phyloP scores from a whole-genome alignment of 2,329 filamentous ascomycete species.

The Dactylellina drechsleri region DNA sequence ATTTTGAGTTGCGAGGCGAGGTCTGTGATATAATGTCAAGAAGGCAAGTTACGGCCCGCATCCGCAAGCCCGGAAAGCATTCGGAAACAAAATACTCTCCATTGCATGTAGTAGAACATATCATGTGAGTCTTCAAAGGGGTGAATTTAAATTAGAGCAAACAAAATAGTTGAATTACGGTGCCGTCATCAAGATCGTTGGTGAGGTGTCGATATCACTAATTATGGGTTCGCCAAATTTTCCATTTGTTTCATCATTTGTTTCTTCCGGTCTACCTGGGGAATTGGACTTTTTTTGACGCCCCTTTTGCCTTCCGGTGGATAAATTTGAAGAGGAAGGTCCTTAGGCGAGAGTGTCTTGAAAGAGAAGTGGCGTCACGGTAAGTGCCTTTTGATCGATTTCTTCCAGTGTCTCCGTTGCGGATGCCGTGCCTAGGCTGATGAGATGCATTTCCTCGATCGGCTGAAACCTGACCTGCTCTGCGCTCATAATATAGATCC shows the following conservation, averaged over 20 bases:
- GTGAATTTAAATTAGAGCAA: background rate
- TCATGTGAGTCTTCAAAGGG: slow-evolving; percentile 3
- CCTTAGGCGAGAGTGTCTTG: slow-evolving; percentile 8
- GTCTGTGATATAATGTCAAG: too few relatives aligned
- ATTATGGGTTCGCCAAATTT: slow-evolving; percentile 10
- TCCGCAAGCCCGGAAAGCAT: too few relatives aligned
- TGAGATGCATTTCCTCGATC: slow-evolving; percentile 36
- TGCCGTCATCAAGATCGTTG: background rate
- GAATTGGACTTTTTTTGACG: background rate
- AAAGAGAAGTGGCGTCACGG: slow-evolving; percentile 14
- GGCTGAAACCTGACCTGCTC: slow-evolving; percentile 43
- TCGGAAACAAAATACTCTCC: too few relatives aligned
- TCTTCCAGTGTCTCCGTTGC: slow-evolving; percentile 17
- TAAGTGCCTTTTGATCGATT: slow-evolving; percentile 32
- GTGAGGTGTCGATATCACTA: slow-evolving; percentile 4
- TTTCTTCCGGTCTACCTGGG: slow-evolving; percentile 34
- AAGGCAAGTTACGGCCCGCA: too few relatives aligned
- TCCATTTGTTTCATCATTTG: slow-evolving; percentile 43
- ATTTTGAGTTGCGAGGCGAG: too few relatives aligned
- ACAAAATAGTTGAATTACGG: background rate
- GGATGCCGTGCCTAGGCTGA: slow-evolving; percentile 29
- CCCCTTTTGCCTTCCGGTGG: slow-evolving; percentile 16
- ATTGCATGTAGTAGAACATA: background rate
- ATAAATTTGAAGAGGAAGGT: slow-evolving; percentile 25
- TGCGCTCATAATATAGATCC: slow-evolving; percentile 45